Base-by-base conservation (phyloP, 208 protist species). In the Acanthamoeba rhysodes region DNA sequence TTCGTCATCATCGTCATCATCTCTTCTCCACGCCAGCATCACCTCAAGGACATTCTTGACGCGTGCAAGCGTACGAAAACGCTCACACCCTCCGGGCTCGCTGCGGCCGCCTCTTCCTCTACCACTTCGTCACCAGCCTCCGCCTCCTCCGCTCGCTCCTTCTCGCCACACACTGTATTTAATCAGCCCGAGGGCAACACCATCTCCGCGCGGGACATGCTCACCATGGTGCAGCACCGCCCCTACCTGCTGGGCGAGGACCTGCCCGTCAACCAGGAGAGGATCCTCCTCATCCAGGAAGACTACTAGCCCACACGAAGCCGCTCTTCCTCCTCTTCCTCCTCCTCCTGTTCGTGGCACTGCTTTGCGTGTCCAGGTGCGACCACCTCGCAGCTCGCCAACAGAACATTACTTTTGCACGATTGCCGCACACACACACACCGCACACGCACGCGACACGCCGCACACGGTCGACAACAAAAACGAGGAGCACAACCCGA, bases 201-300 rank as follows among this genome's bases (percentile, higher is more conserved):
- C 53, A 90, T 70, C 82, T 66, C 37, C 74, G 74, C 74, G 20
- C 74, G 74, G 37, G 74, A 84, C 74, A 84, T 84, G 74, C 74
- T 84, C 37, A 50, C 74, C 74, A 84, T 84, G 74, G 74, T 84
- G 18, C 74, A 84, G 74, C 74, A 84, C 20, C 74, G 74, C 14
- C 82, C 82, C 82, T 68, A 68, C 27, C 55, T 90, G 6, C 82
- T 90, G 41, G 82, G 82, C 48, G 82, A 90, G 22, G 82, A 90
- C 55, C 82, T 90, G 55, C 82, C 82, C 27, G 82, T 90, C 55
- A 90, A 90, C 50, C 82, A 90, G 22, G 82, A 90, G 57, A 12
- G 82, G 32, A 90, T 90, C 45, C 82, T 90, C 34, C 45, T 90
- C 50, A 68, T 90, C 29, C 82, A 90, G 48, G 57, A 90, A 53